Base-by-base conservation (phyloP, 2,329 filamentous ascomycete species). In the Stagonosporopsis chrysanthemi region DNA sequence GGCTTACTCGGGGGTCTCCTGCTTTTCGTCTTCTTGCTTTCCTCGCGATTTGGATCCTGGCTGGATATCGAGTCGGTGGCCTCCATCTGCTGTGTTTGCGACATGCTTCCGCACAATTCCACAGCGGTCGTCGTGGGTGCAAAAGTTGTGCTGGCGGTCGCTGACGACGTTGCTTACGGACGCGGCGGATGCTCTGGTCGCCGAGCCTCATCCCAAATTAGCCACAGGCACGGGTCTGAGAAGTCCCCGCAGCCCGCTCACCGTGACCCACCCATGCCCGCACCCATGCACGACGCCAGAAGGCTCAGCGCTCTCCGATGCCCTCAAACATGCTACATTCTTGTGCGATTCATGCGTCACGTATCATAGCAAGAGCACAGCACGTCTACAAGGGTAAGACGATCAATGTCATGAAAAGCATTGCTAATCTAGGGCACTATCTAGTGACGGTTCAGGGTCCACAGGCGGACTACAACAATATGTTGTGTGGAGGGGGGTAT, bases 1-100 rank as follows among this genome's bases (percentile, higher is more conserved):
- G 22, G 74, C 84, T 77, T 78, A 96, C 92, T 97, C 68, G 92
- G 91, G 68, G 94, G 94, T 79, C 92, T 89, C 79, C 90, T 88
- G 84, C 87, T 96, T 87, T 97, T 97, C 52, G 70, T 95, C 80
- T 88, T 95, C 82, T 84, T 79, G 55, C 75, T 66, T 39, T 77
- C 70, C 19, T 71, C 66, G 52, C 73, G 72, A 50, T 72, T 71
- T n/a, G 74, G 74, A 53, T 79, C 79, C 65, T 80, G 75, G 67
- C 73, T 74, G 48, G 75, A 75, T 59, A 77, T 78, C 42, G 76
- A 78, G 61, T 81, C 79, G 58, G 70, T 73, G 26, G 75, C 73
- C 60, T 80, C 77, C 64, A 79, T 73, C 56, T 71, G 70, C 63
- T 77, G 71, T 60, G 79, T 78, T 67, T 78, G 79, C 75, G 80